Base-by-base conservation (phyloP, 257 asterid genomes). In the Salvia splendens region DNA sequence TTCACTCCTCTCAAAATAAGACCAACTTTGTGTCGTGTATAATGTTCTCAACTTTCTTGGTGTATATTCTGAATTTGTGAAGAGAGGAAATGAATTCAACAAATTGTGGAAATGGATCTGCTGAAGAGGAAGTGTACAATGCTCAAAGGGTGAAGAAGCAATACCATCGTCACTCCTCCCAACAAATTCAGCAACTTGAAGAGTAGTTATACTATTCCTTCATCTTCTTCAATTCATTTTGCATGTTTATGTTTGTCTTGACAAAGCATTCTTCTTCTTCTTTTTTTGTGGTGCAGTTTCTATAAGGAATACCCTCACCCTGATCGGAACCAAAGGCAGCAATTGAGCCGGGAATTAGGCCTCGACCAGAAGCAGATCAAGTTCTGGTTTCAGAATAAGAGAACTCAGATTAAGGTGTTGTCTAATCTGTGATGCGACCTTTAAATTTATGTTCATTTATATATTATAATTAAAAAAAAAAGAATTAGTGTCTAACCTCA, bases 321-420 rank as follows among this genome's bases (percentile, higher is more conserved):
- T 4, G 85, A 84, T 58, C 84, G 81, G 63, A 78, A 78, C 73
- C 89, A 85, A 51, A 77, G 86, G 67, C 78, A 60, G 41, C 86
- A 82, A 42, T 33, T 87, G 42, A 79, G 89, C 78, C 60, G 64
- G 48, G 82, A 85, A 47, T 56, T 75, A 4, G 86, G 89, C 40
- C 88, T 89, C 36, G 93, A 89, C 49, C 83, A 82, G 40, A 70
- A 69, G 50, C 94, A 85, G 70, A 79, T 89, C 16, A 80, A 84
- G 57, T 87, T 73, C 70, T 89, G 91, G 95, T 89, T 89, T 80
- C 93, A 89, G 78, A 89, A 89, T 42, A 87, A 85, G 69, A 75
- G 87, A 64, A 82, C 85, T 47, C 91, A 83, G 65, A 76, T 70
- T 11, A 85, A 83, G 96, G 88, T 85, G 12, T 38, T 46, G 12